These are phyloP conservation scores for Suillus lakei DNA, from an alignment of 768 basidiomycete genomes.

Conservation along the genomic window DNA sequence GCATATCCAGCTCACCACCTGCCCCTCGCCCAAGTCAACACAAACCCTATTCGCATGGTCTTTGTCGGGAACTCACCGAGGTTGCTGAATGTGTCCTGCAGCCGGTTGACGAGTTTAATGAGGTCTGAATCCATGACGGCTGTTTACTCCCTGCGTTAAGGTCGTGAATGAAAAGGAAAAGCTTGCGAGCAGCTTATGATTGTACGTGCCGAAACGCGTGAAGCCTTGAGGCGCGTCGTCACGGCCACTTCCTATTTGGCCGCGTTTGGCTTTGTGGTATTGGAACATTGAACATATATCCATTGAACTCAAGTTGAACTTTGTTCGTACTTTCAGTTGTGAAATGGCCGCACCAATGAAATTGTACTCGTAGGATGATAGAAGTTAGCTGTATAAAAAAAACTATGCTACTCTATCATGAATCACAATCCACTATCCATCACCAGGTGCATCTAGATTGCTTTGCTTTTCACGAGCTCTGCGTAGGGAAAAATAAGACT, in stretches of 20 bases:
- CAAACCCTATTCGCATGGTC: conserved; percentile 9
- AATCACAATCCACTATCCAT: conserved; percentile 16
- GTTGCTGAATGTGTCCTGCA: conserved; percentile 92
- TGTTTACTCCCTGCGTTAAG: background rate
- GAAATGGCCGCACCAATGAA: conserved; percentile 10
- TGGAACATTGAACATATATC: background rate
- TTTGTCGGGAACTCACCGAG: conserved; percentile 59
- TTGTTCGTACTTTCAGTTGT: background rate
- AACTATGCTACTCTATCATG: conserved; percentile 23
- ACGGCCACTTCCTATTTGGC: conserved; percentile 23
- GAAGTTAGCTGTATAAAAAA: conserved; percentile 12
- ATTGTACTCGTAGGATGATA: conserved; percentile 9
- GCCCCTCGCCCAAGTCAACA: conserved; percentile 16
- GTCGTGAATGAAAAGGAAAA: conserved; percentile 2
- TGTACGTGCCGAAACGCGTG: conserved; percentile 23
- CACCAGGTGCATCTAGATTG: conserved; percentile 60
- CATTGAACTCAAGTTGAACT: background rate
- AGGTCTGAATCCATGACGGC: conserved; percentile 87
- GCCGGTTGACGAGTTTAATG: conserved; percentile 92
- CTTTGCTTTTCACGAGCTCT: conserved; percentile 93
- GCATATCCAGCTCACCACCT: conserved; percentile 94
- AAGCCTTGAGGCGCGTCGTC: conserved; percentile 31
- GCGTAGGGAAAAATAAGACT: conserved; percentile 8
- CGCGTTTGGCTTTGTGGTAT: conserved; percentile 31
- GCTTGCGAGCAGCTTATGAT: conserved; percentile 1